Evolutionary conservation across 2,329 filamentous ascomycete species (phyloP).

Genomic region (Lachnellula arida): DNA sequence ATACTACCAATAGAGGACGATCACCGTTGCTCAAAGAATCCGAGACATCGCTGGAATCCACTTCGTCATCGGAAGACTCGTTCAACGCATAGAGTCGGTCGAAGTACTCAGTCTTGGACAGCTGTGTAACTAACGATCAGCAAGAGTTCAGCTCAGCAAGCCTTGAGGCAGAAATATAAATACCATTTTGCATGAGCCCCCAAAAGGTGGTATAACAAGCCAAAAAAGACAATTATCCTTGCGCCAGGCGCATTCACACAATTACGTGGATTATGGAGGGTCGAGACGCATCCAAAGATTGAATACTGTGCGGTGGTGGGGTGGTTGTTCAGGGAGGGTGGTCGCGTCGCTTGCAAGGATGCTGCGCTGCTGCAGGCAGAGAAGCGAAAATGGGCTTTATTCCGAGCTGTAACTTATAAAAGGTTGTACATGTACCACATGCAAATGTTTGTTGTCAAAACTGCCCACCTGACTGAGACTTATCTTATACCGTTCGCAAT

Average conservation of each 20-base stretch:
- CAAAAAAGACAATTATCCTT: too few relatives aligned
- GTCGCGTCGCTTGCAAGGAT: too few relatives aligned
- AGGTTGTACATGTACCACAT: neutral
- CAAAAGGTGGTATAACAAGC: neutral
- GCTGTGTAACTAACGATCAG: neutral
- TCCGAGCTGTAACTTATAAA: too few relatives aligned
- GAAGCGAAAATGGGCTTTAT: too few relatives aligned
- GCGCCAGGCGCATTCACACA: too few relatives aligned
- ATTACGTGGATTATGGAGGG: too few relatives aligned
- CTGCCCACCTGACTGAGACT: neutral
- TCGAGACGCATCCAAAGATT: too few relatives aligned
- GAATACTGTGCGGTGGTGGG: too few relatives aligned
- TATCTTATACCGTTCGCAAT: neutral
- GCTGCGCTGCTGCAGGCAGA: too few relatives aligned
- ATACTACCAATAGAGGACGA: slow-evolving; percentile 38
- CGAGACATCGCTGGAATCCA: slow-evolving; percentile 17
- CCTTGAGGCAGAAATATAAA: neutral
- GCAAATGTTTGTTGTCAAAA: neutral
- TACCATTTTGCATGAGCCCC: neutral
- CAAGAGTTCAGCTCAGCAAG: neutral
- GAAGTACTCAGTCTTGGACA: slow-evolving; percentile 23
- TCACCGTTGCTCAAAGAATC: slow-evolving; percentile 7
- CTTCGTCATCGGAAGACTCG: slow-evolving; percentile 26
- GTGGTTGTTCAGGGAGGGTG: too few relatives aligned
- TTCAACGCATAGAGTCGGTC: slow-evolving; percentile 24